Evolutionary conservation across 352 stramenopile genomes (phyloP), one percentile per base, ranked within the genome.

Genomic region (Phytopythium oedochilum): DNA sequence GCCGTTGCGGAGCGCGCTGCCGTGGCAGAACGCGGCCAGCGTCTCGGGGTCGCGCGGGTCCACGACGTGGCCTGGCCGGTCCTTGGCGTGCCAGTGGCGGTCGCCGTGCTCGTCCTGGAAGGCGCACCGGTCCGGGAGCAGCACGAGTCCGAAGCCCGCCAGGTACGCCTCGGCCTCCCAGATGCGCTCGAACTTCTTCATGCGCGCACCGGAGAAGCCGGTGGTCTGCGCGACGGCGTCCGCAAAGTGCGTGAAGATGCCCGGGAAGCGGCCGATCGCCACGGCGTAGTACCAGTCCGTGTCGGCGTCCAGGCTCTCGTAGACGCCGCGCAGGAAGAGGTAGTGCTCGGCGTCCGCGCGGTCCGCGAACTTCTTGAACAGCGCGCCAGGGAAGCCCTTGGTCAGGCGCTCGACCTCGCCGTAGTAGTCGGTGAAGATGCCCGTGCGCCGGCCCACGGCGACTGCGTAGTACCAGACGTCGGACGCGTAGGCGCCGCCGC

Each of bases 111-210:
- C 18, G 48, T 45, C 48, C 34, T 55, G 20, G 2, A 32, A 22
- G 4, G 48, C 48, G 23, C 31, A 45, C 3, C 49, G 49, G 7
- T 2, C 28, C 3, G 28, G 26, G 28, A 52, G 5, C n/a, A 42
- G 20, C 22, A 5, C 46, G 52, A 31, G 45, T 43, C 26, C 29
- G 39, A 28, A 39, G 31, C 15, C 5, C 25, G 23, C 36, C 12
- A 82, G 22, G 40, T 79, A 81, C 35, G 59, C 55, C 15, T 72
- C 43, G 12, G 75, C 78, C 35, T 86, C 62, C 18, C 47, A 38
- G 29, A 66, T 50, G 18, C 61, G 68, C n/a, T 61, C 31, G 43
- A 89, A 86, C 43, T 85, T 88, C 50, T 89, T 88, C 52, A 71
- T 78, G 22, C 55, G 50, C 31, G 68, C 68, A 20, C 64, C 62